These are phyloP conservation scores for Mycena indigotica DNA, from an alignment of 768 basidiomycete species.

Conservation along the genomic window DNA sequence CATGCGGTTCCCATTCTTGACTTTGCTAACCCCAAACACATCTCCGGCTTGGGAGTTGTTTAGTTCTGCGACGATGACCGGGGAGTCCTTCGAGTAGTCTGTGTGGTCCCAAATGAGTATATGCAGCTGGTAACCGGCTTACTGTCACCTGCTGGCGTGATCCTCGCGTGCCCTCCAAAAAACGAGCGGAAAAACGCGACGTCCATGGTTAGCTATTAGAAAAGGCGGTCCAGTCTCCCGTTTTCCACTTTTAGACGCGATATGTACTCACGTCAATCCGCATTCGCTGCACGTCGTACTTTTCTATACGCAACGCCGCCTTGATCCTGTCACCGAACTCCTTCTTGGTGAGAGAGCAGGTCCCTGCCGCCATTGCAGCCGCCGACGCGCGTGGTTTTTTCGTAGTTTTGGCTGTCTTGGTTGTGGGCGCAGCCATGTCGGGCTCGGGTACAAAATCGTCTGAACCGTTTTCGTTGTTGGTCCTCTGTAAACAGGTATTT, in stretches of 20 bases:
- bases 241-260: neutral
- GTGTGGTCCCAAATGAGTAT: too few relatives aligned
- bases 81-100: constrained; percentile 8
- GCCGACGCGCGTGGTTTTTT: constrained; percentile 4
- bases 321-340: constrained; percentile 19
- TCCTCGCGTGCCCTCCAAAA: constrained; percentile 16
- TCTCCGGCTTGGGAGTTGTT: constrained; percentile 17
- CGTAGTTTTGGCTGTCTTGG: constrained; percentile 8
- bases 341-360: constrained; percentile 20
- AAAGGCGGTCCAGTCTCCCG: too few relatives aligned
- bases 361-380: neutral
- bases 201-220: constrained; percentile 17
- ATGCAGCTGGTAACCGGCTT: too few relatives aligned
- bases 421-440: constrained; percentile 8
- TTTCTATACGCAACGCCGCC: constrained; percentile 15
- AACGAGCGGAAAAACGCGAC: constrained; percentile 20
- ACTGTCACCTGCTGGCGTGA: constrained; percentile 11
- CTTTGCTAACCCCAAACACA: constrained; percentile 17
- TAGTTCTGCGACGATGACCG: constrained; percentile 13
- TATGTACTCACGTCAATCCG: too few relatives aligned
- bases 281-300: constrained; percentile 21
- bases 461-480: too few relatives aligned
- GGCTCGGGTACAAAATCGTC: too few relatives aligned
- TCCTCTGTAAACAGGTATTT: too few relatives aligned
- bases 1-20: constrained; percentile 15